Evolutionary conservation across 2,329 filamentous ascomycete species (phyloP).

Genomic region (Fusarium stilboides): DNA sequence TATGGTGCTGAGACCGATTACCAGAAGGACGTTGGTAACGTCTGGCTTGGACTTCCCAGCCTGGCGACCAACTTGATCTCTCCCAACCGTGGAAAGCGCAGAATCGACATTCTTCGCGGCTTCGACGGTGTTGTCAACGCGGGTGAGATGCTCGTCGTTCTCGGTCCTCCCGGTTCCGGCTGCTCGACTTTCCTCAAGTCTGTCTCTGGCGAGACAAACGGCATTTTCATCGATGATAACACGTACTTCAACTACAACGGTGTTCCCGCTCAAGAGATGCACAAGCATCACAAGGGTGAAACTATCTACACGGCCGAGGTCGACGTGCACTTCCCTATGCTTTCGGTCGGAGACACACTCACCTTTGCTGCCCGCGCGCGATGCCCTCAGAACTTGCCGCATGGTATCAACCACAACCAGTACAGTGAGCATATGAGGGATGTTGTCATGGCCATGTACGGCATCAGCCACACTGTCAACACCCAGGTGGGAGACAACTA

Average conservation of each 20-base stretch:
- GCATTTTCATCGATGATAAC: conserved; percentile 69
- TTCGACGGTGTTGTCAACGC: conserved; percentile 75
- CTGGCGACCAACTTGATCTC: conserved; percentile 11
- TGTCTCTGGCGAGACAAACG: conserved; percentile 72
- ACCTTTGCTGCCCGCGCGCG: conserved; percentile 74
- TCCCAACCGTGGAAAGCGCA: conserved; percentile 27
- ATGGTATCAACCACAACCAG: conserved; percentile 65
- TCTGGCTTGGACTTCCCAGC: conserved; percentile 50
- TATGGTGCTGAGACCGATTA: conserved; percentile 66
- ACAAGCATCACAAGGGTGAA: conserved; percentile 39
- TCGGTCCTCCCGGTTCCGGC: conserved; percentile 73
- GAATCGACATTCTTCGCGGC: conserved; percentile 67
- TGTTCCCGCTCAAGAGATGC: conserved; percentile 38
- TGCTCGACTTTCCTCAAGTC: conserved; percentile 78
- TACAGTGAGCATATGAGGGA: conserved; percentile 73
- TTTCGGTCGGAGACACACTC: conserved; percentile 76
- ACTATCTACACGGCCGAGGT: conserved; percentile 46
- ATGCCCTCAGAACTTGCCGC: conserved; percentile 72
- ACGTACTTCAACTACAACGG: conserved; percentile 46
- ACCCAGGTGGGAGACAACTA: conserved; percentile 80
- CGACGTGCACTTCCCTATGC: conserved; percentile 60
- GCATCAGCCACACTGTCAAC: conserved; percentile 80
- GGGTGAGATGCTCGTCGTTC: conserved; percentile 79
- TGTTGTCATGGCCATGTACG: conserved; percentile 75
- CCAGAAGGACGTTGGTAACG: conserved; percentile 59